Evolutionary conservation across 2,329 filamentous ascomycete species (phyloP).

Genomic region (Pseudocercospora crystallina): DNA sequence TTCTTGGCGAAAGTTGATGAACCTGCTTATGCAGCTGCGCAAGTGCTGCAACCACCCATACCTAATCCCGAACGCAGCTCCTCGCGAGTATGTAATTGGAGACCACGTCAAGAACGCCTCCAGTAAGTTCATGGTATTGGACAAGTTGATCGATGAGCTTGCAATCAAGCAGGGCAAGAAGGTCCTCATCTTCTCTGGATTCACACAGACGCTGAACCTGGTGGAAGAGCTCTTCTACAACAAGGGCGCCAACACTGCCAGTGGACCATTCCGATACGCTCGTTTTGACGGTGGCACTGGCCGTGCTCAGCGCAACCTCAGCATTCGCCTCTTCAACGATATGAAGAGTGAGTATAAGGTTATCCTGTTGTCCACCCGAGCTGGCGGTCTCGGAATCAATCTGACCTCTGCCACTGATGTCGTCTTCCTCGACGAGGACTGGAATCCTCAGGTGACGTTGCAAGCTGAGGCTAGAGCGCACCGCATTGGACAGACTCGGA

Average conservation of each 20-base stretch:
- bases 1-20: conserved; percentile 48
- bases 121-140: conserved; percentile 57
- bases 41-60: conserved; percentile 59
- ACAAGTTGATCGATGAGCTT: conserved; percentile 51
- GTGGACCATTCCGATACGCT: conserved; percentile 45
- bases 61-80: conserved; percentile 47
- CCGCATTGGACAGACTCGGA: conserved; percentile 55
- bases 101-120: conserved; percentile 53
- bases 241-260: conserved; percentile 41
- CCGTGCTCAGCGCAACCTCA: conserved; percentile 52
- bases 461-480: conserved; percentile 58
- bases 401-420: conserved; percentile 56
- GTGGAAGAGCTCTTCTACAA: conserved; percentile 53
- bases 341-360: conserved; percentile 48
- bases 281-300: conserved; percentile 53
- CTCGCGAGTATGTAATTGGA: conserved; percentile 47
- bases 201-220: conserved; percentile 52
- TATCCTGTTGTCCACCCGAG: conserved; percentile 57
- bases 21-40: conserved; percentile 56
- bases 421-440: conserved; percentile 58
- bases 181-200: conserved; percentile 58
- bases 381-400: conserved; percentile 58
- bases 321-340: conserved; percentile 55
- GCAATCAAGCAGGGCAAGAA: conserved; percentile 54
- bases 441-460: conserved; percentile 55